A percentile compares a stretch with the other conserved stretches of the same genome.
Conservation (phyloP, 2,329 filamentous ascomycete genomes). For the Ceratocystis harringtonii region DNA sequence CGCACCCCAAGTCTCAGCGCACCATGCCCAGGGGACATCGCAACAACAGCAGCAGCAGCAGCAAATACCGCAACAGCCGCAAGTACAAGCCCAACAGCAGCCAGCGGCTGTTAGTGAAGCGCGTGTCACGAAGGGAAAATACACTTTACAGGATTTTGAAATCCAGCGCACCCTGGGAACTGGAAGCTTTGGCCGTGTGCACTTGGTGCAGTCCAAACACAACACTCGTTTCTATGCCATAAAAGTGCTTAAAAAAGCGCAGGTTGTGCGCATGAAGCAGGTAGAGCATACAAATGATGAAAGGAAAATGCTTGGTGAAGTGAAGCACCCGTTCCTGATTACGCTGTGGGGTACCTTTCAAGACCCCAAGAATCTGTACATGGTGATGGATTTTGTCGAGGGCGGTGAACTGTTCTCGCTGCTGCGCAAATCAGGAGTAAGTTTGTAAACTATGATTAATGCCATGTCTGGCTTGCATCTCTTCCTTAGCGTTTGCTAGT, state of each 20-base stretch:
- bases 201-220: conserved; percentile 93
- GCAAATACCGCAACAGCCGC: conserved; percentile 20
- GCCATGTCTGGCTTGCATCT: not conserved
- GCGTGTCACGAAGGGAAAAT: conserved; percentile 88
- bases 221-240: conserved; percentile 97
- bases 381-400: conserved; percentile 99
- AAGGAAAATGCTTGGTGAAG: conserved; percentile 83
- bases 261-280: conserved; percentile 99
- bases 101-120: conserved; percentile 24
- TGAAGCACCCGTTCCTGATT: conserved; percentile 95
- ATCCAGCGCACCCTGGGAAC: conserved; percentile 87
- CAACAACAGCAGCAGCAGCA: conserved; percentile 13
- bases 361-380: conserved; percentile 88
- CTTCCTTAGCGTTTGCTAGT: conserved; percentile 4
- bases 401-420: conserved; percentile 94
- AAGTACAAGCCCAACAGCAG: conserved; percentile 19
- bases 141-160: conserved; percentile 78
- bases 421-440: conserved; percentile 78
- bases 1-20: conserved; percentile 30
- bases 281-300: conserved; percentile 99
- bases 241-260: conserved; percentile 95
- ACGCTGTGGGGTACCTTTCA: conserved; percentile 98
- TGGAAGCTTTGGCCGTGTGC: conserved; percentile 90
- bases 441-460: conserved; percentile 21
- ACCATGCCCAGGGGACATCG: conserved; percentile 48